phyloP scores from a whole-genome alignment of 2,329 filamentous ascomycete species.

The Corinectria fuckeliana region DNA sequence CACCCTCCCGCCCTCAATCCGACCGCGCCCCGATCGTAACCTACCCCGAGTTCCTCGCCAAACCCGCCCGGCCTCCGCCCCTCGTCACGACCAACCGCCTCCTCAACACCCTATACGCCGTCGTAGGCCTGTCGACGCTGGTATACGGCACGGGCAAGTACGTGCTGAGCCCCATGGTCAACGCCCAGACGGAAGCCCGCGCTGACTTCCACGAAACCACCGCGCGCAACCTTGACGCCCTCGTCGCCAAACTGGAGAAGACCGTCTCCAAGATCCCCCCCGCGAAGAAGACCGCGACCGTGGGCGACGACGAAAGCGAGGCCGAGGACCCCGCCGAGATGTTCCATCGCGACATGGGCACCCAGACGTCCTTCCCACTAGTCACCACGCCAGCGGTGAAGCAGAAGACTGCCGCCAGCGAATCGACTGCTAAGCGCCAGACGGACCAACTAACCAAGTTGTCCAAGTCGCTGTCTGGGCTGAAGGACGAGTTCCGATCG shows the following conservation, averaged over 20 bases:
- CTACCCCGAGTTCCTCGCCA: constrained; percentile 73
- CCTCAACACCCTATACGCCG: constrained; percentile 64
- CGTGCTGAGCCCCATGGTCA: constrained; percentile 68
- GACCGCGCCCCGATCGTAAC: constrained; percentile 69
- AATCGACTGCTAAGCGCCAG: constrained; percentile 48
- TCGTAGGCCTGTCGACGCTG: constrained; percentile 63
- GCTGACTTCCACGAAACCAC: constrained; percentile 59
- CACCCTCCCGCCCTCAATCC: constrained; percentile 35
- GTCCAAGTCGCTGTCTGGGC: constrained; percentile 48
- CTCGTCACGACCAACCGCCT: constrained; percentile 67
- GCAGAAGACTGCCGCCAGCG: constrained; percentile 11
- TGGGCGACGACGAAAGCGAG: constrained; percentile 50
- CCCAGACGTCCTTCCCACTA: constrained; percentile 68
- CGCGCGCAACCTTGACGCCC: constrained; percentile 50
- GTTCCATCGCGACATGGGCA: constrained; percentile 81
- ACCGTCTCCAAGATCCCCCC: constrained; percentile 67
- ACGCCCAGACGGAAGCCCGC: constrained; percentile 58
- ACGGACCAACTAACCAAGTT: constrained; percentile 51
- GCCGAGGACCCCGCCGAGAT: constrained; percentile 75
- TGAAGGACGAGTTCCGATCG: constrained; percentile 52
- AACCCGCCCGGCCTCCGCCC: constrained; percentile 61
- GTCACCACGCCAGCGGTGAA: constrained; percentile 15
- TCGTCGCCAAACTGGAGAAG: constrained; percentile 59
- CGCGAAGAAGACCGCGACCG: constrained; percentile 28
- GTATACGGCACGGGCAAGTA: constrained; percentile 76